Evolutionary conservation across 106 monocot genomes (phyloP), one percentile per base, ranked within the genome.

Genomic region (Triglochin maritima): DNA sequence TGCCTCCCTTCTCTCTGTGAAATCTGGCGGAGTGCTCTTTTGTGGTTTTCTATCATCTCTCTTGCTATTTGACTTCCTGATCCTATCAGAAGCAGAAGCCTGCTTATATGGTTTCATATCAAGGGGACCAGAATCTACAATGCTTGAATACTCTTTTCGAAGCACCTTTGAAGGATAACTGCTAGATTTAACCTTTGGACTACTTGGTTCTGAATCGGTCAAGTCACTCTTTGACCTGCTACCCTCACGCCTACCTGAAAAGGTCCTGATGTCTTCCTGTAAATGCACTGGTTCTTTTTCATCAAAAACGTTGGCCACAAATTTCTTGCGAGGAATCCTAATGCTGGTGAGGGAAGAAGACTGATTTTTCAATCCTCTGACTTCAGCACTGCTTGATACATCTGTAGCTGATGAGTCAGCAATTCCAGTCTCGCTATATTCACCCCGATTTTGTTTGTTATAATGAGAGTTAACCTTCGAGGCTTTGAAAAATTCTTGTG

Each of bases 31-130:
- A 44, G 1, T 54, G 49, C 44, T 79, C 66, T 41, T 64, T 17
- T 76, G 73, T 63, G 60, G 13, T 29, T 47, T 13, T 46, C 15
- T 71, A 67, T 59, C 77, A 63, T 59, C 61, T 15, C 61, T 82
- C 70, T 46, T 69, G 57, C 70, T 77, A 17, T 66, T 76, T 12
- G 66, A 50, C 60, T 62, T 77, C 49, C 64, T 64, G 9, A 60
- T 47, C 55, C 79, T 73, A 43, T 72, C 78, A 72, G 75, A 57
- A 67, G 43, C 67, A 55, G 71, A 73, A 49, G 50, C 59, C 56
- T 84, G 75, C 14, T 54, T 66, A 16, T 69, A 64, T 49, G 77
- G 51, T 57, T 79, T 81, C 65, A 56, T 42, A 17, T 66, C 81
- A 49, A 44, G 74, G 17, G 5, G 16, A 49, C 47, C 52, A 56